A percentile compares a stretch with the other conserved stretches of the same genome.
These are phyloP conservation scores for Ceratocystiopsis minuta DNA, from an alignment of 2,329 filamentous ascomycete genomes.

Conservation along the genomic window DNA sequence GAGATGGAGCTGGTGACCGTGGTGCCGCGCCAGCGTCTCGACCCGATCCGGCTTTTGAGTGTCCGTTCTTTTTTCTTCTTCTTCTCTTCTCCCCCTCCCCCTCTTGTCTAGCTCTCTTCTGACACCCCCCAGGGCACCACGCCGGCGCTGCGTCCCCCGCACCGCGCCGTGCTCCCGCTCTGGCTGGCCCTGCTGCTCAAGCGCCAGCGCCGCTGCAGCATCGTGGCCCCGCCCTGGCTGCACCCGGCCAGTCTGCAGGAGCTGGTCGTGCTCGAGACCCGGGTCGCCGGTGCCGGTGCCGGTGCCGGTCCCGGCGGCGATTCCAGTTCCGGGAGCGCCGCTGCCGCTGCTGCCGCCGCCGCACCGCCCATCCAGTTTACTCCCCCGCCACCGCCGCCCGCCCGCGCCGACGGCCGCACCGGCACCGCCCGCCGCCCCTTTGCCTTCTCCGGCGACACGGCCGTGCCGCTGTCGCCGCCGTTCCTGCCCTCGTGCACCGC, in stretches of 20 bases:
- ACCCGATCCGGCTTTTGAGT: conserved; percentile 66
- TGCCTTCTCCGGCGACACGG: conserved; percentile 4
- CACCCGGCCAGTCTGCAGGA: conserved; percentile 54
- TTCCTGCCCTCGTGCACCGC: conserved; percentile 64
- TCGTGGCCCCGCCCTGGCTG: conserved; percentile 80
- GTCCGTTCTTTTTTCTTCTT: conserved; percentile 35
- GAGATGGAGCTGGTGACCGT: conserved; percentile 96
- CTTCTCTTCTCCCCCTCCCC: conserved; percentile 3
- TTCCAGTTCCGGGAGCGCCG: too few species aligned
- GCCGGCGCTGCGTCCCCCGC: conserved; percentile 59
- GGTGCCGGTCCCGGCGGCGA: too few species aligned
- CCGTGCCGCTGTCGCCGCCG: conserved; percentile 41
- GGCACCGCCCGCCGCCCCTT: conserved; percentile 18
- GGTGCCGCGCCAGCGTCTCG: conserved; percentile 76
- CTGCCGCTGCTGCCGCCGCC: too few species aligned
- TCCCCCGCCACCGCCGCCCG: conserved; percentile 51
- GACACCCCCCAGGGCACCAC: conserved; percentile 41
- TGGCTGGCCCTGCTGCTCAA: conserved; percentile 94
- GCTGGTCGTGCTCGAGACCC: conserved; percentile 68
- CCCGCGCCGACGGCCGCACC: conserved; percentile 28
- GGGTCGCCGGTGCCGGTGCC: conserved; percentile 17
- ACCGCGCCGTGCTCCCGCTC: conserved; percentile 62
- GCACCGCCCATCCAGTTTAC: conserved; percentile 52
- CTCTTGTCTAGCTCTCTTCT: conserved; percentile 25
- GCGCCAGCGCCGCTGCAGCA: conserved; percentile 83